These are phyloP conservation scores for Phytophthora ohioensis DNA, from an alignment of 352 stramenopile genomes.

Conservation along the genomic window DNA sequence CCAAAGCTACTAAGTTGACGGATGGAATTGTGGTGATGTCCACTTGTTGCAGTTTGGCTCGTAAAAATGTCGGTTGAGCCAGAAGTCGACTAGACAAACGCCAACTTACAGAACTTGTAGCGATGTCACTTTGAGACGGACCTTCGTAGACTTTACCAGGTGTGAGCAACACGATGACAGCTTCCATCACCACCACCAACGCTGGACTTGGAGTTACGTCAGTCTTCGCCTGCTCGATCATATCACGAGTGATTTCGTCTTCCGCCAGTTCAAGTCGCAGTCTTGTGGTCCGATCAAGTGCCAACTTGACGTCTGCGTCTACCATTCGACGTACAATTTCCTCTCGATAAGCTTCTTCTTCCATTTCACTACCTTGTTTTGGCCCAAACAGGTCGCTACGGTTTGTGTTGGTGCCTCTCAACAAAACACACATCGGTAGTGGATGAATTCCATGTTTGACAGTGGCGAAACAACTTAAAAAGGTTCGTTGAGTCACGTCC, in stretches of 20 bases:
- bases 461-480: constrained; percentile 67
- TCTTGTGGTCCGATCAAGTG: constrained; percentile 51
- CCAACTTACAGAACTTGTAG: constrained; percentile 75
- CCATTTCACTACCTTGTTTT: constrained; percentile 25
- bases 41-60: constrained; percentile 56
- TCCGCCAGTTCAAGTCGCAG: constrained; percentile 33
- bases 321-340: constrained; percentile 39
- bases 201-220: constrained; percentile 21
- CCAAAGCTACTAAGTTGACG: constrained; percentile 67
- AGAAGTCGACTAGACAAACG: constrained; percentile 65
- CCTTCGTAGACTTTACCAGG: constrained; percentile 70
- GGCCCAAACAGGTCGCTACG: constrained; percentile 36
- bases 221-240: constrained; percentile 22
- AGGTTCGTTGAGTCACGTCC: constrained; percentile 62
- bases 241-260: constrained; percentile 22
- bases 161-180: constrained; percentile 81
- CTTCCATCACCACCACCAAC: constrained; percentile 82
- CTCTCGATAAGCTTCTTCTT: constrained; percentile 25
- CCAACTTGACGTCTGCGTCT: constrained; percentile 56
- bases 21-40: constrained; percentile 47
- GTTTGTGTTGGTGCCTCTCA: constrained; percentile 64
- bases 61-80: constrained; percentile 54
- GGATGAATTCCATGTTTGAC: constrained; percentile 76
- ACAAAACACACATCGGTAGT: constrained; percentile 66
- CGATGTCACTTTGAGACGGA: constrained; percentile 41